phyloP scores from a whole-genome alignment of 352 stramenopile genomes.

The Phytophthora sp. region DNA sequence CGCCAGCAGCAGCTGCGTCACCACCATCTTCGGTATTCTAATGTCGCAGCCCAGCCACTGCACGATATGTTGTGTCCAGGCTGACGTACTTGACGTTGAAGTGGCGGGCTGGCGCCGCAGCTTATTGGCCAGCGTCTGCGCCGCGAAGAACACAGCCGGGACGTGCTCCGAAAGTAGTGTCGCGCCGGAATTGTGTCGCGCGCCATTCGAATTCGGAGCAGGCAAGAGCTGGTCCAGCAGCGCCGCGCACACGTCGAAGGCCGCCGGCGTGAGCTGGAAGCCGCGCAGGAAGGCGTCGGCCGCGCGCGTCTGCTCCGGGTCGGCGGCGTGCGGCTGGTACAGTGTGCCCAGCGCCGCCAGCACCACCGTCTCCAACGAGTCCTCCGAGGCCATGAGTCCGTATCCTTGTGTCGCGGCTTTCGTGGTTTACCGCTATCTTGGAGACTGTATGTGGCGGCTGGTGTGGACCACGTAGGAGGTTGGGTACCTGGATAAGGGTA shows the following conservation, averaged over 20 bases:
- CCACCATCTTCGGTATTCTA: conserved; percentile 65
- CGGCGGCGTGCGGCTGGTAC: conserved; percentile 56
- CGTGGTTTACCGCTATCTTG: too few relatives aligned
- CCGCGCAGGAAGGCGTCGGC: conserved; percentile 78
- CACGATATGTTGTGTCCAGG: conserved; percentile 35
- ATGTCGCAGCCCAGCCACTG: not conserved
- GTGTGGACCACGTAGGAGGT: too few relatives aligned
- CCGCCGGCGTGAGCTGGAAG: conserved; percentile 82
- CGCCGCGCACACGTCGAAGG: conserved; percentile 69
- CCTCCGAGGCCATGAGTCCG: too few relatives aligned
- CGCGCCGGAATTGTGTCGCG: conserved; percentile 12
- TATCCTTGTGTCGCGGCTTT: too few relatives aligned
- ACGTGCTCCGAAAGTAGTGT: conserved; percentile 30
- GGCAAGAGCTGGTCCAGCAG: conserved; percentile 72
- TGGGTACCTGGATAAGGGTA: too few relatives aligned
- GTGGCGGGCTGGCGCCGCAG: conserved; percentile 57
- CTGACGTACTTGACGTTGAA: conserved; percentile 32
- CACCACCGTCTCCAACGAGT: conserved; percentile 44
- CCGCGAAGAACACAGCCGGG: conserved; percentile 77
- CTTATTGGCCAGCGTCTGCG: conserved; percentile 87
- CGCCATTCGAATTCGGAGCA: too few relatives aligned
- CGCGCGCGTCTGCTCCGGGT: conserved; percentile 60
- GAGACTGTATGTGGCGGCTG: too few relatives aligned
- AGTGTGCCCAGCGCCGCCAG: conserved; percentile 62
- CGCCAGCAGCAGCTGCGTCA: conserved; percentile 76